Conservation (phyloP, 768 basidiomycete genomes). For the Boletus speciosus region DNA sequence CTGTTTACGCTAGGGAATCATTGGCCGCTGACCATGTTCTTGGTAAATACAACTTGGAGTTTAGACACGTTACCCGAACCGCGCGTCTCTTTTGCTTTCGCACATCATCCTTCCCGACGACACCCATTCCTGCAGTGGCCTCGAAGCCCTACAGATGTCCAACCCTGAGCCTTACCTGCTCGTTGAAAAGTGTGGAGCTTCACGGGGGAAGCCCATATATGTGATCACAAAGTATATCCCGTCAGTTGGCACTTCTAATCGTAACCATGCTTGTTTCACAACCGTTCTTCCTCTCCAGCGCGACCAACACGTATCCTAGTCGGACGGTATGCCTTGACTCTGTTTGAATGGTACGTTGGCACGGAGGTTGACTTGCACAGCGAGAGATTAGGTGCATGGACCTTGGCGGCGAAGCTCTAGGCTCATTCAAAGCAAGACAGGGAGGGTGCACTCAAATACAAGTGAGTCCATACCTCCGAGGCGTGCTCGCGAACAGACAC, state of each 20-base stretch:
- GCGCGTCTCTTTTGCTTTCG: conserved; percentile 26
- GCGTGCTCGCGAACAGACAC: neutral
- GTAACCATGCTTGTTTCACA: conserved; percentile 16
- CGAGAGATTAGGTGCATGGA: conserved; percentile 45
- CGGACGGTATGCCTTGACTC: conserved; percentile 30
- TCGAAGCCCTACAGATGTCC: conserved; percentile 20
- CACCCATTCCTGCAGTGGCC: conserved; percentile 4
- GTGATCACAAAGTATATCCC: conserved; percentile 42
- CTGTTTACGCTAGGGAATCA: conserved; percentile 25
- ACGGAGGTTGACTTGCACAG: conserved; percentile 21
- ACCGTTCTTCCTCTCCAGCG: conserved; percentile 17
- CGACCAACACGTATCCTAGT: conserved; percentile 30
- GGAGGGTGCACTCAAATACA: conserved; percentile 42
- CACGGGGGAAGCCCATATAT: conserved; percentile 40
- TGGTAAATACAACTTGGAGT: conserved; percentile 29
- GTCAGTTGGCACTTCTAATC: conserved; percentile 30
- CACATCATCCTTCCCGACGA: conserved; percentile 20
- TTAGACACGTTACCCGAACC: conserved; percentile 26
- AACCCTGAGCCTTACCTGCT: conserved; percentile 35
- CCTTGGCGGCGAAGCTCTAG: conserved; percentile 37
- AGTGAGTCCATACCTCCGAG: conserved; percentile 22
- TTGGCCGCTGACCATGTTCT: conserved; percentile 25
- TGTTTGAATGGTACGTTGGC: neutral
- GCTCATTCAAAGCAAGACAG: conserved; percentile 39
- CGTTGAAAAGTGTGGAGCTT: conserved; percentile 41